A percentile compares a stretch with the other conserved stretches of the same genome.
phyloP scores from a whole-genome alignment of 768 basidiomycete genomes.

The Phaeotremella skinneri region DNA sequence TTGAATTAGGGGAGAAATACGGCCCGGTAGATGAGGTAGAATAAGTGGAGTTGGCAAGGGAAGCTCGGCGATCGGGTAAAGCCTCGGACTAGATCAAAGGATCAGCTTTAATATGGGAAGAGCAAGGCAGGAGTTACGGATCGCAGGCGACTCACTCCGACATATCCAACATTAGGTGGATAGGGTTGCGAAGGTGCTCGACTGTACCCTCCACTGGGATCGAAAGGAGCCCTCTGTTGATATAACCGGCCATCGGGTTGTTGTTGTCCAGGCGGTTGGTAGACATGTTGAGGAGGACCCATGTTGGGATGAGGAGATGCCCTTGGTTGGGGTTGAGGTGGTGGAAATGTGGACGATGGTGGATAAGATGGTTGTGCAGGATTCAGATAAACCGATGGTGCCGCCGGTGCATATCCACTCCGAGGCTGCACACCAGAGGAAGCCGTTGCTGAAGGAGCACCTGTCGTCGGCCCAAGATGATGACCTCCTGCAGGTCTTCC shows the following conservation, averaged over 20 bases:
- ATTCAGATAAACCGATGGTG: conserved; percentile 23
- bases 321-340: not conserved
- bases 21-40: conserved; percentile 33
- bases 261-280: conserved; percentile 12
- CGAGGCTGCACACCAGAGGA: conserved; percentile 1
- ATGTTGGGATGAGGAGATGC: conserved; percentile 1
- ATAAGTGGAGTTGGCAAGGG: conserved; percentile 38
- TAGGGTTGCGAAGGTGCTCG: conserved; percentile 8
- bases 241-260: not conserved
- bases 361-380: conserved; percentile 45
- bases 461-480: conserved; percentile 30
- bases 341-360: conserved; percentile 23
- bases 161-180: not conserved
- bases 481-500: conserved; percentile 48
- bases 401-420: conserved; percentile 11
- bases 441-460: conserved; percentile 7
- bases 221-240: conserved; percentile 2
- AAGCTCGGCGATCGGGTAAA: conserved; percentile 33
- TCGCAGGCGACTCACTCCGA: not conserved
- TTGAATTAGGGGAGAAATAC: conserved; percentile 36
- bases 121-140: no score
- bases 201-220: not conserved
- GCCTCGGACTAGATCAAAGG: not conserved
- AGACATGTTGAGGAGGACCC: conserved; percentile 20
- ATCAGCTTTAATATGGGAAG: no score